phyloP scores from a whole-genome alignment of 495 filamentous ascomycete species.

The Aspergillus asperescens region DNA sequence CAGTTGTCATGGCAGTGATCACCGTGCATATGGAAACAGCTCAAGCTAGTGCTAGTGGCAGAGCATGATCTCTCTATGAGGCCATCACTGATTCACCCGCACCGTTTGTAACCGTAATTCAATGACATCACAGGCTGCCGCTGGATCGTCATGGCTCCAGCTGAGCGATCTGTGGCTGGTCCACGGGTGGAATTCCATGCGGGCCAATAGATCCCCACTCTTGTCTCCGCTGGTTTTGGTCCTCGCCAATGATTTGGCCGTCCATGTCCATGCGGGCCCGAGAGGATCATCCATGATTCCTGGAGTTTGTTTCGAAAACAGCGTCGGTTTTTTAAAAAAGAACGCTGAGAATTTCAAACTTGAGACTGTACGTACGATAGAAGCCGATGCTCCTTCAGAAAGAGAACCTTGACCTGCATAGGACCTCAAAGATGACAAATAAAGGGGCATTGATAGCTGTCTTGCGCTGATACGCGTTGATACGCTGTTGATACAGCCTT shows the following conservation, averaged over 20 bases:
- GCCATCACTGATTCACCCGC: too few relatives aligned
- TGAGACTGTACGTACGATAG: too few relatives aligned
- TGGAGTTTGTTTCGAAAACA: conserved; percentile 7
- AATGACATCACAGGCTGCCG: conserved; percentile 12
- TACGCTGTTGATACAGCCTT: too few relatives aligned
- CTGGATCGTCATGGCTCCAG: conserved; percentile 41
- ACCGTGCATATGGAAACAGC: too few relatives aligned
- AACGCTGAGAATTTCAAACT: neutral
- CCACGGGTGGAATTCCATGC: conserved; percentile 26
- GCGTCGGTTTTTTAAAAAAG: neutral
- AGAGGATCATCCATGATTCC: conserved; percentile 8
- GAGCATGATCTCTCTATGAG: neutral
- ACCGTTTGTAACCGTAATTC: neutral
- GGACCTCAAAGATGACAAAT: too few relatives aligned
- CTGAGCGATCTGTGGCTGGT: conserved; percentile 33
- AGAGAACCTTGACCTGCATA: too few relatives aligned
- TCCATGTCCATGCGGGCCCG: conserved; percentile 22
- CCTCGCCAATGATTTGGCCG: conserved; percentile 26
- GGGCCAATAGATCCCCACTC: conserved; percentile 21
- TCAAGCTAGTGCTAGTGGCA: too few relatives aligned
- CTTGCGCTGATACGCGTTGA: too few relatives aligned
- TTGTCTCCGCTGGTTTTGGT: conserved; percentile 14
- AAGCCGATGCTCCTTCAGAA: too few relatives aligned
- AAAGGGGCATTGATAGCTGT: too few relatives aligned
- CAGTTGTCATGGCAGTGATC: neutral